Evolutionary conservation across 345 rosid genomes (phyloP), one percentile per base, ranked within the genome.

Genomic region (Sisymbrium altissimum): DNA sequence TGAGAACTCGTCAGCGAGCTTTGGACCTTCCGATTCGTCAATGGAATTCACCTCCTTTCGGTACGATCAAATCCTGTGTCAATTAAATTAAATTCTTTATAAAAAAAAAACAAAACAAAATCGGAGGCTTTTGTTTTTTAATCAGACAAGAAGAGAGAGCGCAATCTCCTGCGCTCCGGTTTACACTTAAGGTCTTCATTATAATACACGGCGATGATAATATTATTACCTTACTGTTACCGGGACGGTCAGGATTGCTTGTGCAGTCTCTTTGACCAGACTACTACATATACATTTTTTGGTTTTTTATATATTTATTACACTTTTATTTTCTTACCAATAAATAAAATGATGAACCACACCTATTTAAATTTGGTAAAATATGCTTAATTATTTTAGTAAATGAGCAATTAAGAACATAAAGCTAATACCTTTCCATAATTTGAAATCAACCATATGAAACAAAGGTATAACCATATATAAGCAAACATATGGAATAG

Each of bases 181-280:
- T 10, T 63, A 62, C 8, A 19, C 0, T 72, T 8, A 71, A 39
- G 21, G 21, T 48, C 43, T 32, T 35, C 25, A 21, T 23, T 48
- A n/a, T n/a, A n/a, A n/a, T n/a, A 1, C 60, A 33, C 75, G 67
- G 57, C 12, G 7, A 59, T 0, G 58, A 60, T 49, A 15, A 58
- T 8, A 44, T 3, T n/a, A n/a, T n/a, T n/a, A n/a, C 52, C 14
- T 68, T n/a, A 30, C 4, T n/a, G 40, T 30, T n/a, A 35, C 39
- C 41, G 53, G 62, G 67, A 49, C 61, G 68, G 62, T 12, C 61
- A 72, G n/a, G 68, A 71, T 60, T 9, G 48, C 18, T 59, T 41
- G 15, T 15, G 29, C 18, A 3, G 12, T 29, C 36, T 14, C 11
- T 49, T 29, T 29, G 32, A 68, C 64, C 44, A 48, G 12, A 46